These are phyloP conservation scores for Aethionema arabicum DNA, from an alignment of 345 rosid genomes.

Conservation along the genomic window DNA sequence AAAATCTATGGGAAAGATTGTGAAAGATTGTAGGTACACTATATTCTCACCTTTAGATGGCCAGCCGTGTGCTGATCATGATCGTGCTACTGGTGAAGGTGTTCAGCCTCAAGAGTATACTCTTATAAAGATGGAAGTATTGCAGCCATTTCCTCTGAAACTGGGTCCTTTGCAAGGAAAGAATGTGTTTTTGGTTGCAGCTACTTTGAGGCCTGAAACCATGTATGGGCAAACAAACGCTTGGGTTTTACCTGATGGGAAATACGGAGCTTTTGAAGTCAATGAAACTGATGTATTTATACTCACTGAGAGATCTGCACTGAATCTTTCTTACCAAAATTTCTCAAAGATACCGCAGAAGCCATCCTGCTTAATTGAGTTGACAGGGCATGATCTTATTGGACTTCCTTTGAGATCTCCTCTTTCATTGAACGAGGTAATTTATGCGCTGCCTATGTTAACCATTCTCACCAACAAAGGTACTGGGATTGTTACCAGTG, in stretches of 20 bases:
- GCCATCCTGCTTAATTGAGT: slow-evolving; percentile 74
- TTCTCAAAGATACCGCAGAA: slow-evolving; percentile 67
- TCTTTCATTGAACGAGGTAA: slow-evolving; percentile 61
- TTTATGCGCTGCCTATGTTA: slow-evolving; percentile 91
- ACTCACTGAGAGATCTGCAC: slow-evolving; percentile 74
- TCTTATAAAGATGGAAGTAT: slow-evolving; percentile 83
- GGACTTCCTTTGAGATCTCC: slow-evolving; percentile 85
- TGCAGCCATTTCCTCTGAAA: slow-evolving; percentile 64
- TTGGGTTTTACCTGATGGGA: slow-evolving; percentile 94
- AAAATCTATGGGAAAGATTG: slow-evolving; percentile 82
- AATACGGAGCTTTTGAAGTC: slow-evolving; percentile 90
- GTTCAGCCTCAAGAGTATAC: slow-evolving; percentile 97
- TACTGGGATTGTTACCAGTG: slow-evolving; percentile 93
- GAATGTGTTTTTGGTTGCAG: slow-evolving; percentile 78
- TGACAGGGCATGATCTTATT: slow-evolving; percentile 81
- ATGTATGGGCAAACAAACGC: slow-evolving; percentile 98
- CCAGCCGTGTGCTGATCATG: slow-evolving; percentile 97
- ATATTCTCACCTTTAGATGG: slow-evolving; percentile 90
- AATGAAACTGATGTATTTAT: slow-evolving; percentile 76
- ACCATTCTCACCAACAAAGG: slow-evolving; percentile 92
- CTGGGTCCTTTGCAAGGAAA: slow-evolving; percentile 66
- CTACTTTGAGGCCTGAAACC: slow-evolving; percentile 95
- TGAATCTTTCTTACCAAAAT: slow-evolving; percentile 84
- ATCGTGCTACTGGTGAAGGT: slow-evolving; percentile 93
- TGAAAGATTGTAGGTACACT: slow-evolving; percentile 78